Conservation (phyloP, 768 basidiomycete genomes). For the Boletus tylopilopsis region DNA sequence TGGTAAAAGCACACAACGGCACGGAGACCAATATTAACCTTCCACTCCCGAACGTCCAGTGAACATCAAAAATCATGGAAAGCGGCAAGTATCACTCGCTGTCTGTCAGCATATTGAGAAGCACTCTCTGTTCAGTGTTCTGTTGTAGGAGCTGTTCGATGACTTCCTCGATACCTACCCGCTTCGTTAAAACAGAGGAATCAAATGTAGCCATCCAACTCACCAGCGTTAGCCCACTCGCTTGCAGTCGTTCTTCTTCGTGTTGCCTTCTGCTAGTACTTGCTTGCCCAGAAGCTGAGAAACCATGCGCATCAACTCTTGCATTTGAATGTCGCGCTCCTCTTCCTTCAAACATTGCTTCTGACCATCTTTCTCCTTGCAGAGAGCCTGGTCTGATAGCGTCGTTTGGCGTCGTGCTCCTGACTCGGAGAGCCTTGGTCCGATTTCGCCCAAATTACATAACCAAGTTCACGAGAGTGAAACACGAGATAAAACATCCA, state of each 20-base stretch:
- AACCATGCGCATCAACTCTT: constrained; percentile 61
- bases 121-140: too few relatives aligned
- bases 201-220: constrained; percentile 16
- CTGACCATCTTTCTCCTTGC: too few relatives aligned
- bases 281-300: constrained; percentile 54
- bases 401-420: too few relatives aligned
- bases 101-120: constrained; percentile 52
- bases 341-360: constrained; percentile 52
- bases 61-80: constrained; percentile 3
- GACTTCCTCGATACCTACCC: constrained; percentile 53
- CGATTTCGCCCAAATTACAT: too few relatives aligned
- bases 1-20: constrained; percentile 76
- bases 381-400: too few relatives aligned
- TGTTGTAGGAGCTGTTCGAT: too few relatives aligned
- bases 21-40: constrained; percentile 58
- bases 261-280: constrained; percentile 45
- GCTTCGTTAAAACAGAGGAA: constrained; percentile 4
- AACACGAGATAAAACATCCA: too few relatives aligned
- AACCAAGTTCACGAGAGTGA: too few relatives aligned
- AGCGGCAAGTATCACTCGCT: constrained; percentile 39
- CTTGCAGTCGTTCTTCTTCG: constrained; percentile 51
- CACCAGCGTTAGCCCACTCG: constrained; percentile 57
- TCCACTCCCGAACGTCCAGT: constrained; percentile 61
- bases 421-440: too few relatives aligned
- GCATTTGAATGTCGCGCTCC: constrained; percentile 54